Evolutionary conservation across 495 filamentous ascomycete genomes (phyloP).

Genomic region (Hypoxylon lenormandii): DNA sequence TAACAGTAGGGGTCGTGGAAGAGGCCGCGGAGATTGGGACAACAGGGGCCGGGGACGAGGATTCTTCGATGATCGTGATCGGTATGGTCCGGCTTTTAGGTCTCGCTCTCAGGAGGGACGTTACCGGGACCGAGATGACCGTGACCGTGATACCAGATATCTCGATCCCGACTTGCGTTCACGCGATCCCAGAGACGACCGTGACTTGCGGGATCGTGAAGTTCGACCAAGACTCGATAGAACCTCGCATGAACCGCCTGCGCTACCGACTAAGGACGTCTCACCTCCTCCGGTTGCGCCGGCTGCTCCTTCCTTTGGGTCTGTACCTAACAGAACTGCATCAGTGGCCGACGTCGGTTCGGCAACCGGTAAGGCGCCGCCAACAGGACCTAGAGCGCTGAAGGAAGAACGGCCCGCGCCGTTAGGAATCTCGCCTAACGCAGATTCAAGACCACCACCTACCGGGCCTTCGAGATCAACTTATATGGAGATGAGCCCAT

Average conservation of each 20-base stretch:
- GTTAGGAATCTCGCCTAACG: slow-evolving; percentile 45
- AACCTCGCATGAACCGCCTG: slow-evolving; percentile 59
- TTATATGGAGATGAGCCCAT: slow-evolving; percentile 65
- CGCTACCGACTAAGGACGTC: slow-evolving; percentile 58
- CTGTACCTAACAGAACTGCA: slow-evolving; percentile 62
- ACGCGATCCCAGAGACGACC: slow-evolving; percentile 68
- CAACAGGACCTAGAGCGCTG: slow-evolving; percentile 65
- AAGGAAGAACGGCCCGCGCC: slow-evolving; percentile 61
- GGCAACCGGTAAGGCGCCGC: slow-evolving; percentile 60
- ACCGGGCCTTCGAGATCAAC: slow-evolving; percentile 63
- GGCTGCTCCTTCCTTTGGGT: slow-evolving; percentile 85
- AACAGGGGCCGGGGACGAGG: slow-evolving; percentile 70
- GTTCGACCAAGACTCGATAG: slow-evolving; percentile 60
- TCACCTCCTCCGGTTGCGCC: slow-evolving; percentile 83
- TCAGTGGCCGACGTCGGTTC: slow-evolving; percentile 55
- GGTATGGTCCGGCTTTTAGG: slow-evolving; percentile 64
- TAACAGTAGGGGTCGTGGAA: slow-evolving; percentile 56
- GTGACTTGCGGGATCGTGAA: slow-evolving; percentile 67
- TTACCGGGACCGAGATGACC: slow-evolving; percentile 64
- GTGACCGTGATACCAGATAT: slow-evolving; percentile 61
- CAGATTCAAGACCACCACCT: slow-evolving; percentile 55
- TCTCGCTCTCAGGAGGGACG: slow-evolving; percentile 78
- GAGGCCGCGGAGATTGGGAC: slow-evolving; percentile 74
- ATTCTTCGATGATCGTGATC: slow-evolving; percentile 72
- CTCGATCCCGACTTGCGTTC: slow-evolving; percentile 62